These are phyloP conservation scores for Tieghemiomyces parasiticus DNA, from an alignment of 192 early-diverging fungal genomes.

Conservation along the genomic window DNA sequence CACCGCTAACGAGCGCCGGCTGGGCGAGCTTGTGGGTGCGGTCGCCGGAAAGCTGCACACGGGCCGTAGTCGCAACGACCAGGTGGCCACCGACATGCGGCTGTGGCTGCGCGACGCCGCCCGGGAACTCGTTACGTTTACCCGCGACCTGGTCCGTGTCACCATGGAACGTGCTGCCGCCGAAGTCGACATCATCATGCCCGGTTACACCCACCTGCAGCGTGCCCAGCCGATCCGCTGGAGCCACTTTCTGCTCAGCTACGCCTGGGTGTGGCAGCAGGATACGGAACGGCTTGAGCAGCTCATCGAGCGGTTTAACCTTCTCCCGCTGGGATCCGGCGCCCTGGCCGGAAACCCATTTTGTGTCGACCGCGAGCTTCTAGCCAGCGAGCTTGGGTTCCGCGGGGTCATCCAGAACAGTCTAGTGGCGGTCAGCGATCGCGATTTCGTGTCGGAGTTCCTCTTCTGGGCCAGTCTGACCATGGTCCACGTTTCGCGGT, in stretches of 20 bases:
- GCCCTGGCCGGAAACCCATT: constrained; percentile 97
- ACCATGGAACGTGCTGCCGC: constrained; percentile 62
- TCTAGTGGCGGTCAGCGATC: constrained; percentile 80
- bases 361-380: constrained; percentile 79
- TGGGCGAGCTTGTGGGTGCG: constrained; percentile 80
- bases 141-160: constrained; percentile 64
- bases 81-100: constrained; percentile 96
- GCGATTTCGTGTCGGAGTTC: constrained; percentile 97
- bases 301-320: constrained; percentile 64
- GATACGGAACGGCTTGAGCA: constrained; percentile 75
- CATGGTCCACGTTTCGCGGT: constrained; percentile 82
- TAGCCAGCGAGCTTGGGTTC: constrained; percentile 85
- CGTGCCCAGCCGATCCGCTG: constrained; percentile 96
- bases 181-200: constrained; percentile 94
- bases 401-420: constrained; percentile 73
- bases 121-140: constrained; percentile 35
- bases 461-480: constrained; percentile 84
- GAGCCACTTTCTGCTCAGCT: constrained; percentile 79
- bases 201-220: constrained; percentile 98
- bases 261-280: constrained; percentile 82
- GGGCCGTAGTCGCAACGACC: constrained; percentile 89
- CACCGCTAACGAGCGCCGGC: constrained; percentile 92
- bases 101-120: constrained; percentile 83
- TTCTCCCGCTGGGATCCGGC: constrained; percentile 80
- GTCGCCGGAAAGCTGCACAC: constrained; percentile 97